Percentiles rank a stretch among this genome's conserved stretches.
Conservation (phyloP, 805 yeast genomes). For the Wickerhamiella azymoides region DNA sequence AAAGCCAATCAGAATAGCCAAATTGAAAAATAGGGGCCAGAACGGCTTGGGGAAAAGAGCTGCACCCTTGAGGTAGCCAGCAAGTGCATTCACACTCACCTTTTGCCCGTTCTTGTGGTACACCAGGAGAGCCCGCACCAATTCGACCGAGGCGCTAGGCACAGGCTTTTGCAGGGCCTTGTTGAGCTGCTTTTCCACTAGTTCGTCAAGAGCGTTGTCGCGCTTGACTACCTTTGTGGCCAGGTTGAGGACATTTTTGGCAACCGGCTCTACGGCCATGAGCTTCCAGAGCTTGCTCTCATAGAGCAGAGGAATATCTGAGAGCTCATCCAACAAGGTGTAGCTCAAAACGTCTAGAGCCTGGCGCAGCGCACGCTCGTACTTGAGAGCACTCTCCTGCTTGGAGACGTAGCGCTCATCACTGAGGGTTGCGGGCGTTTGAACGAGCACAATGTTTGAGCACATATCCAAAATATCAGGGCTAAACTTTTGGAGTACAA, state of each 20-base stretch:
- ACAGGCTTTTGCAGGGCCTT: conserved; percentile 15
- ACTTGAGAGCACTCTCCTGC: conserved; percentile 55
- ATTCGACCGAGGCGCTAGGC: conserved; percentile 18
- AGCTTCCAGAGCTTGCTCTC: conserved; percentile 36
- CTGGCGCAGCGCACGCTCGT: conserved; percentile 40
- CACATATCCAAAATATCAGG: conserved; percentile 43
- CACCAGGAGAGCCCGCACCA: conserved; percentile 26
- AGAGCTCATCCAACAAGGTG: conserved; percentile 7
- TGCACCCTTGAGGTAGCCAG: conserved; percentile 10
- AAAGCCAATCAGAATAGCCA: neutral
- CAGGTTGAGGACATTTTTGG: conserved; percentile 30
- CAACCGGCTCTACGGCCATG: conserved; percentile 21
- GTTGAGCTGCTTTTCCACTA: conserved; percentile 14
- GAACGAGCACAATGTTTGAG: conserved; percentile 38
- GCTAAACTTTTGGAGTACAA: conserved; percentile 48
- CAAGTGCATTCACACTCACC: conserved; percentile 13
- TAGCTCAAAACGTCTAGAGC: conserved; percentile 25
- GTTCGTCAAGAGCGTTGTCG: conserved; percentile 10
- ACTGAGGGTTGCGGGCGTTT: conserved; percentile 49
- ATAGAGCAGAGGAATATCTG: conserved; percentile 22
- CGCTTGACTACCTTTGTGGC: conserved; percentile 22
- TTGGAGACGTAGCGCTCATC: conserved; percentile 58
- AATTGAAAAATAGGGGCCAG: conserved; percentile 18
- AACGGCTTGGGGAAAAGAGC: conserved; percentile 12
- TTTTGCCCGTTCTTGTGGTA: conserved; percentile 30